These are phyloP conservation scores for Fusarium stilboides DNA, from an alignment of 2,329 filamentous ascomycete genomes.

Conservation along the genomic window DNA sequence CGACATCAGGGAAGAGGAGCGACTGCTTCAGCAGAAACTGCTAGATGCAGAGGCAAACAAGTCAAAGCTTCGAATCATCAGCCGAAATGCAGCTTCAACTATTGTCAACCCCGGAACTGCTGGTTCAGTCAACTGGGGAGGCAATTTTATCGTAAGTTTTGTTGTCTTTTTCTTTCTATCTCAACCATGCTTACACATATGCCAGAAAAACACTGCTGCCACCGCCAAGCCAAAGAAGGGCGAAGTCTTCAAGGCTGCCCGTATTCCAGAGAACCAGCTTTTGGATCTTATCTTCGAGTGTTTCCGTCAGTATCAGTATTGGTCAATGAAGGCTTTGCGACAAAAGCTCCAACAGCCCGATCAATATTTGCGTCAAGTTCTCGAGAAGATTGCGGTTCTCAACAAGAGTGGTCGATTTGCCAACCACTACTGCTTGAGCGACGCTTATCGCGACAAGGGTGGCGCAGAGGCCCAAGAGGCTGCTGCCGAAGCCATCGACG, in stretches of 20 bases:
- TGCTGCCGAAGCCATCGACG: conserved; percentile 70
- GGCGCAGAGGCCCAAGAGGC: conserved; percentile 65
- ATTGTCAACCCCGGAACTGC: conserved; percentile 70
- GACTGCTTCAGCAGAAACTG: conserved; percentile 72
- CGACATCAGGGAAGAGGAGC: conserved; percentile 78
- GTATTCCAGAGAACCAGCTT: conserved; percentile 90
- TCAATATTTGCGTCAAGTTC: conserved; percentile 87
- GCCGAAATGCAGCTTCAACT: conserved; percentile 64
- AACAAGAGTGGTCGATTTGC: conserved; percentile 88
- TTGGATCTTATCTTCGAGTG: conserved; percentile 86
- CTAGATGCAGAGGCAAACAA: conserved; percentile 66
- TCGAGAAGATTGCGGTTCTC: conserved; percentile 86
- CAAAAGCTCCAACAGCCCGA: conserved; percentile 87
- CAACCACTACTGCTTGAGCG: conserved; percentile 87
- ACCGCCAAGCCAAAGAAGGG: conserved; percentile 72
- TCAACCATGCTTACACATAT: conserved; percentile 40
- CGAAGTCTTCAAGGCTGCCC: conserved; percentile 85
- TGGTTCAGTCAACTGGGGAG: conserved; percentile 57
- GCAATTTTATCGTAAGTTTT: conserved; percentile 70
- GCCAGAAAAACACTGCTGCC: conserved; percentile 67
- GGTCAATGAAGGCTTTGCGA: conserved; percentile 92
- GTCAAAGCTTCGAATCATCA: conserved; percentile 66
- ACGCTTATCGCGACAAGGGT: conserved; percentile 61
- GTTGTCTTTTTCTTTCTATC: not conserved
- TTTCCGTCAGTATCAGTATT: conserved; percentile 91